Conservation (phyloP, 768 basidiomycete species). For the Suillus decipiens region DNA sequence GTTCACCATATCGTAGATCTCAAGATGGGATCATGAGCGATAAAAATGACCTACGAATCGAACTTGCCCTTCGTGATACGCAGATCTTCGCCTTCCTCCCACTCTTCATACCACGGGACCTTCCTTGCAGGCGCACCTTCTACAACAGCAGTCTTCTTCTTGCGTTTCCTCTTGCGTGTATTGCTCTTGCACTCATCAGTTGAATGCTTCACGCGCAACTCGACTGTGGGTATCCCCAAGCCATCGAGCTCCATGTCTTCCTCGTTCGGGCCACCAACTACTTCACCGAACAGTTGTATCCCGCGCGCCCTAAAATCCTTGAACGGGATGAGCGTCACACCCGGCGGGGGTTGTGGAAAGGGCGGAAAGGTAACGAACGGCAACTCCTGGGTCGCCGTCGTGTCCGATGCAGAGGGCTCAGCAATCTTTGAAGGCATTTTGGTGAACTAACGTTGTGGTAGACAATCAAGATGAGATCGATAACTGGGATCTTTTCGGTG, state of each 20-base stretch:
- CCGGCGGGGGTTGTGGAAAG: conserved; percentile 46
- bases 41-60: conserved; percentile 47
- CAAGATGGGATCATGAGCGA: neutral
- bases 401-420: conserved; percentile 21
- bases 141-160: conserved; percentile 27
- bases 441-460: conserved; percentile 12
- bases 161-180: conserved; percentile 52
- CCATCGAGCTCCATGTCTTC: conserved; percentile 66
- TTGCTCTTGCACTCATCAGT: conserved; percentile 60
- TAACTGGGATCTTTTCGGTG: neutral
- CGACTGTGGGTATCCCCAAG: conserved; percentile 65
- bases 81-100: conserved; percentile 61
- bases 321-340: conserved; percentile 56
- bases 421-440: conserved; percentile 21
- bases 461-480: conserved; percentile 18
- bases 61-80: conserved; percentile 43
- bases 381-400: conserved; percentile 14
- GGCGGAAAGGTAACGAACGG: conserved; percentile 44
- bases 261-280: conserved; percentile 33
- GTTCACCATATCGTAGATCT: conserved; percentile 9
- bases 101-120: conserved; percentile 67
- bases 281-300: conserved; percentile 51
- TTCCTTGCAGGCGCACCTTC: conserved; percentile 26
- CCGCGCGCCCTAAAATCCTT: conserved; percentile 56
- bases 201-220: conserved; percentile 51